Evolutionary conservation across 2,329 filamentous ascomycete genomes (phyloP), one percentile per base, ranked within the genome.

Genomic region (Fusarium euwallaceae): DNA sequence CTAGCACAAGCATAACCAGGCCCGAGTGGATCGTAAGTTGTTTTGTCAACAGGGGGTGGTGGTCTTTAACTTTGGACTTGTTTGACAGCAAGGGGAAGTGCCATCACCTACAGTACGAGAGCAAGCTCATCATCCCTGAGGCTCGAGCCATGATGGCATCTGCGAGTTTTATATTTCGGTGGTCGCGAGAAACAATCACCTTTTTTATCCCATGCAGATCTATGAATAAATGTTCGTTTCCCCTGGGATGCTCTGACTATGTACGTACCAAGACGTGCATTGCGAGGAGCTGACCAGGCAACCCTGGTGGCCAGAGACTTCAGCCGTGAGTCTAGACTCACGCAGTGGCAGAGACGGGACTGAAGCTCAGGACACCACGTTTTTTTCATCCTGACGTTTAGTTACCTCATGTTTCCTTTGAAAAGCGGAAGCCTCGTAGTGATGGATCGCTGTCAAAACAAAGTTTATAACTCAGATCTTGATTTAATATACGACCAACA

Each of bases 401-500:
- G 11, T 17, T 11, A 24, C 20, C 20, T 36, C 20, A 22, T 16
- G 4, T 24, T 41, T 24, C 22, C 16, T 61, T 61, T 27, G 11
- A 29, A 61, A 43, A 41, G n/a, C 29, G 34, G 20, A 20, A 58
- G 9, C 32, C 16, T 34, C 20, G 32, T 22, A 5, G 24, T 53
- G 48, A 53, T 1, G 48, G 48, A 55, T 32, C 20, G 37, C n/a
- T 20, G 59, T 61, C 17, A 37, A 56, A 53, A 67, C 68, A 71
- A 73, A 63, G 58, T 63, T 70, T 24, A 27, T 24, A 27, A 56
- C 37, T 24, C 36, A 71, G 70, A 71, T 73, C 20, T 45, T 16
- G 64, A 58, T 22, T 68, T 72, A 70, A 75, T 72, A 37, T 66
- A 72, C 55, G 61, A 29, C 45, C 41, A 32, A 36, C 60, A 74